Conservation (phyloP, 2,329 filamentous ascomycete genomes). For the Ophiostoma fasciatum region DNA sequence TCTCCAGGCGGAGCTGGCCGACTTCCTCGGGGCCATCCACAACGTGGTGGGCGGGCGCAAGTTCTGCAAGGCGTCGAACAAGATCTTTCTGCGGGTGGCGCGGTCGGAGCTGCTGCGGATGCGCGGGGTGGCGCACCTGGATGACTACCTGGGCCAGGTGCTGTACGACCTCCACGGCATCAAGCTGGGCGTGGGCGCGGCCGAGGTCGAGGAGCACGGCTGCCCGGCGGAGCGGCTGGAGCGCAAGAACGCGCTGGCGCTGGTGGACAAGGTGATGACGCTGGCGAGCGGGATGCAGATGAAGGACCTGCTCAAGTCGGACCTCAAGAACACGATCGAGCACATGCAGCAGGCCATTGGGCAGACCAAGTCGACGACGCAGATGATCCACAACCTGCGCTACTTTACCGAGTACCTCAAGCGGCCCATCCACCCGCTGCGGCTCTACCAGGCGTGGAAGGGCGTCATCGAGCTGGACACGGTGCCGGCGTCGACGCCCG, state of each 20-base stretch:
- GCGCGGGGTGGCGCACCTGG: constrained; percentile 64
- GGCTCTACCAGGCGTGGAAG: constrained; percentile 65
- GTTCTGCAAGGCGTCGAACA: constrained; percentile 73
- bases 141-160: constrained; percentile 74
- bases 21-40: constrained; percentile 70
- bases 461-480: constrained; percentile 64
- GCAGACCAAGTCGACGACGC: constrained; percentile 58
- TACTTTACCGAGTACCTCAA: constrained; percentile 72
- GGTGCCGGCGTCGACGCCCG: constrained; percentile 50
- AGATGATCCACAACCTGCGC: constrained; percentile 76
- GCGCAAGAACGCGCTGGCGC: constrained; percentile 60
- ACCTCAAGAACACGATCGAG: constrained; percentile 80
- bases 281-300: constrained; percentile 74
- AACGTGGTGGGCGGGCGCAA: constrained; percentile 70
- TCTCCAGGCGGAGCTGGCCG: constrained; percentile 58
- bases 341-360: constrained; percentile 83
- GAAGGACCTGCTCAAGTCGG: constrained; percentile 82
- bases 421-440: constrained; percentile 66
- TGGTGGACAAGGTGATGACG: constrained; percentile 71
- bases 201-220: constrained; percentile 61
- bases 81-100: constrained; percentile 78
- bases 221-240: constrained; percentile 68
- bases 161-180: constrained; percentile 71
- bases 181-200: constrained; percentile 54
- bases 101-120: constrained; percentile 71